Conservation (phyloP, 768 basidiomycete genomes). For the Tulasnella sp. region DNA sequence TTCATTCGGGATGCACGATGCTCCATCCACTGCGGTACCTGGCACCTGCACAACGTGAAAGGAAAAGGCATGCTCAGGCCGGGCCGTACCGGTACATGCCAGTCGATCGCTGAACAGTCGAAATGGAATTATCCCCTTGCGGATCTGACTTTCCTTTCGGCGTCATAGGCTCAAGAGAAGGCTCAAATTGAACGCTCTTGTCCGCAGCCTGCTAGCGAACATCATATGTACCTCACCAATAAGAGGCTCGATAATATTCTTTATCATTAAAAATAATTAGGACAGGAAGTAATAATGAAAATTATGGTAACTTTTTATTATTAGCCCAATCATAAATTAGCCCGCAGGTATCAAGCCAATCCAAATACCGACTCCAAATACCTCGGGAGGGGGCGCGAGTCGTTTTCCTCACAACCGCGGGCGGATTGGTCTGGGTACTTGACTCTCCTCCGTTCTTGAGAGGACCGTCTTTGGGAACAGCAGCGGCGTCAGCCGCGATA, state of each 20-base stretch:
- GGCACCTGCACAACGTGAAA: too few species aligned
- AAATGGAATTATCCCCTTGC: too few species aligned
- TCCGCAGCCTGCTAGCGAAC: too few species aligned
- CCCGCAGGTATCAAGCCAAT: neutral
- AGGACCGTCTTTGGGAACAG: neutral
- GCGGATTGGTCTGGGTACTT: neutral
- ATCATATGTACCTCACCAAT: neutral
- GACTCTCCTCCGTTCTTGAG: neutral
- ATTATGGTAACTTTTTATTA: neutral
- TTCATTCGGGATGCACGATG: too few species aligned
- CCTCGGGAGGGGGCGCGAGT: neutral
- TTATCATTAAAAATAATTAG: neutral
- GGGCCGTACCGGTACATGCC: too few species aligned
- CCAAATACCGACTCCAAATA: conserved; percentile 18
- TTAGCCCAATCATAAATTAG: conserved; percentile 7
- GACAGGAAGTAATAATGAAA: neutral
- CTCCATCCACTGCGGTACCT: too few species aligned
- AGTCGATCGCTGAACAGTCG: too few species aligned
- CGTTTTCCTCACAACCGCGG: neutral
- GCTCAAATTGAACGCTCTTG: too few species aligned
- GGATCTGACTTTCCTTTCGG: too few species aligned
- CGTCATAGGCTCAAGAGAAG: too few species aligned
- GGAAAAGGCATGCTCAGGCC: too few species aligned
- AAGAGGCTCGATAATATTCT: neutral
- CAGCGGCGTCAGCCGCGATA: neutral